Percentiles rank a stretch among this genome's conserved stretches.
Conservation (phyloP, 345 rosid genomes). For the Kandelia obovata region DNA sequence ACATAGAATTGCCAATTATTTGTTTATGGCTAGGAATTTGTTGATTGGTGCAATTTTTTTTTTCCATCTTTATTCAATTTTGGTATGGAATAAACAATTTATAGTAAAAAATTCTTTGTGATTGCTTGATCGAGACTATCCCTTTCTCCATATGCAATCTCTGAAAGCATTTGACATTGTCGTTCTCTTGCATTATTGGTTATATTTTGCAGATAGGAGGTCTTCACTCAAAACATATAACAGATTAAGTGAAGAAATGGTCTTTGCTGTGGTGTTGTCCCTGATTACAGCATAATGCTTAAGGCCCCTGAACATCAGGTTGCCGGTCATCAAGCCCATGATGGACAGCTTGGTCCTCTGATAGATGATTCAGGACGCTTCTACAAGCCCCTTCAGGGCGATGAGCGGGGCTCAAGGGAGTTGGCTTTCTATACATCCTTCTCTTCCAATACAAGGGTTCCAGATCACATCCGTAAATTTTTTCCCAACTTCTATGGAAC, state of each 20-base stretch:
- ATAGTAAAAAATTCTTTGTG: no score
- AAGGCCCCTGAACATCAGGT: conserved; percentile 91
- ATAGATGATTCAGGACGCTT: conserved; percentile 76
- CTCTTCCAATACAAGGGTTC: conserved; percentile 50
- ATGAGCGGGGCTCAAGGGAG: conserved; percentile 67
- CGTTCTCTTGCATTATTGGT: neutral
- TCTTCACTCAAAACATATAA: neutral
- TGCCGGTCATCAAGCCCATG: conserved; percentile 74
- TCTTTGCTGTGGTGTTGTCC: conserved; percentile 1
- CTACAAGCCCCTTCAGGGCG: conserved; percentile 84
- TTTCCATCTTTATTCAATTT: no score
- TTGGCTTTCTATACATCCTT: conserved; percentile 66
- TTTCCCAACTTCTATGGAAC: conserved; percentile 77
- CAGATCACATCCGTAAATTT: conserved; percentile 57
- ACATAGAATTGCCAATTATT: no score
- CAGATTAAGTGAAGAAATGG: neutral
- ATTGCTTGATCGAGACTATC: no score
- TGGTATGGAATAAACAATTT: no score
- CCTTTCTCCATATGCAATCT: neutral
- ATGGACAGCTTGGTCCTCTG: conserved; percentile 72
- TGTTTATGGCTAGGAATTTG: no score
- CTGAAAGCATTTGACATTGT: neutral
- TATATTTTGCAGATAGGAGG: neutral
- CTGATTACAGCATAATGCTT: conserved; percentile 45
- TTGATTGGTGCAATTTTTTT: no score